Percentiles rank a stretch among this genome's conserved stretches.
Evolutionary conservation across 1,139 yeast genomes (phyloP).

Genomic region (Zygotorulaspora mrakii): DNA sequence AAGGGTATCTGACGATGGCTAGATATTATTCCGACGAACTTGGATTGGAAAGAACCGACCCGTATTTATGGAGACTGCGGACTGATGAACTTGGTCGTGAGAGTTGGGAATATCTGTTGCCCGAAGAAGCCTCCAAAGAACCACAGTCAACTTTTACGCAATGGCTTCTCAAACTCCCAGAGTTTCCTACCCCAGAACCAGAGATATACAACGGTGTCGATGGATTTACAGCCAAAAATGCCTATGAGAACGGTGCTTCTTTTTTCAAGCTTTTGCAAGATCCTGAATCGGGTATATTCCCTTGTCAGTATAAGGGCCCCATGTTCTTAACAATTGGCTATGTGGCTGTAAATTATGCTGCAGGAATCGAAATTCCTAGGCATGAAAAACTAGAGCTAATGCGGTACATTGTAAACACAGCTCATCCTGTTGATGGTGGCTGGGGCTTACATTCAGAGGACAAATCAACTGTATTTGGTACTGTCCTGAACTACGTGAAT

Average conservation of each 20-base stretch:
- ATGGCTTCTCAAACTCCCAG: conserved; percentile 48
- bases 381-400: conserved; percentile 66
- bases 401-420: conserved; percentile 78
- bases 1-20: conserved; percentile 12
- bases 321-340: conserved; percentile 95
- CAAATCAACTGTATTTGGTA: conserved; percentile 93
- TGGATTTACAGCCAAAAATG: conserved; percentile 49
- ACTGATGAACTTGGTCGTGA: conserved; percentile 73
- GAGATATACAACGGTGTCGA: conserved; percentile 27
- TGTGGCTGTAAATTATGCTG: conserved; percentile 68
- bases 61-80: conserved; percentile 67
- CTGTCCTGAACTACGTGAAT: conserved; percentile 77
- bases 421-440: conserved; percentile 99
- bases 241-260: conserved; percentile 71
- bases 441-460: conserved; percentile 96
- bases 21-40: conserved; percentile 55
- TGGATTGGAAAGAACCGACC: conserved; percentile 67
- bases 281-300: conserved; percentile 71
- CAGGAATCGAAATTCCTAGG: conserved; percentile 64
- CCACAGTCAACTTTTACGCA: conserved; percentile 58
- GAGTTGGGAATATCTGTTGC: conserved; percentile 68
- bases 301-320: conserved; percentile 94
- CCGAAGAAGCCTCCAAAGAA: conserved; percentile 40
- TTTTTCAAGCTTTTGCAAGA: conserved; percentile 71
- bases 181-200: conserved; percentile 45